Percentiles rank a stretch among this genome's conserved stretches.
phyloP scores from a whole-genome alignment of 805 yeast genomes.

The Pichia heedii region DNA sequence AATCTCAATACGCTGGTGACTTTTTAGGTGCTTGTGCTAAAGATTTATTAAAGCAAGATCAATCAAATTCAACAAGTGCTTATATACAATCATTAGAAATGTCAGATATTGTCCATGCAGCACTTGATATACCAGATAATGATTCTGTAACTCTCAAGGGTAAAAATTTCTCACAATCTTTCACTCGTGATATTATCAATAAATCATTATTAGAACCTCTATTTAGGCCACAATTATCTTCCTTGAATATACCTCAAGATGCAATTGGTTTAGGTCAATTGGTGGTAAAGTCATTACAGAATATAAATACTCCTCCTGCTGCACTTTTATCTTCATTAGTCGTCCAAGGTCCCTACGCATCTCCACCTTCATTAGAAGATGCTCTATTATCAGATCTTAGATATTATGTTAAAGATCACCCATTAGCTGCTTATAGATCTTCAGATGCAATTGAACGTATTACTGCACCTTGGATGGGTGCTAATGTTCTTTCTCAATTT shows the following conservation, averaged over 20 bases:
- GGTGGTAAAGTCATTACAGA: slow-evolving; percentile 35
- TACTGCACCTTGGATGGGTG: slow-evolving; percentile 65
- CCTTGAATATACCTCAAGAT: slow-evolving; percentile 33
- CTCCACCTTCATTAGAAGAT: slow-evolving; percentile 46
- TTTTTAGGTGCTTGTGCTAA: slow-evolving; percentile 60
- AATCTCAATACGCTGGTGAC: slow-evolving; percentile 77
- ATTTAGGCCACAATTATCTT: slow-evolving; percentile 53
- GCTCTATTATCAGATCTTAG: slow-evolving; percentile 48
- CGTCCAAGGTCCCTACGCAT: slow-evolving; percentile 52
- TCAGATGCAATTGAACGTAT: slow-evolving; percentile 42
- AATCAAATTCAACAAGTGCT: neutral
- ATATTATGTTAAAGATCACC: slow-evolving; percentile 44
- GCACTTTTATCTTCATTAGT: slow-evolving; percentile 40
- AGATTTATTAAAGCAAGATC: neutral
- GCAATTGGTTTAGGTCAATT: slow-evolving; percentile 43
- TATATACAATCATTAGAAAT: slow-evolving; percentile 26
- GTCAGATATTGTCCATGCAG: slow-evolving; percentile 38
- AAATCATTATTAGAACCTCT: slow-evolving; percentile 49
- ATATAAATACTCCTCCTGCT: slow-evolving; percentile 35
- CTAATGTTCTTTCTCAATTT: slow-evolving; percentile 51
- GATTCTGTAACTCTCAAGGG: slow-evolving; percentile 32
- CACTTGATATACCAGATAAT: slow-evolving; percentile 22
- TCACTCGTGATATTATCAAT: slow-evolving; percentile 10
- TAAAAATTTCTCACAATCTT: slow-evolving; percentile 40
- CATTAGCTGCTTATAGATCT: slow-evolving; percentile 31